Evolutionary conservation across 164 flowering plant genomes (phyloP), one percentile per base, ranked within the genome.

Genomic region (Warburgia ugandensis): DNA sequence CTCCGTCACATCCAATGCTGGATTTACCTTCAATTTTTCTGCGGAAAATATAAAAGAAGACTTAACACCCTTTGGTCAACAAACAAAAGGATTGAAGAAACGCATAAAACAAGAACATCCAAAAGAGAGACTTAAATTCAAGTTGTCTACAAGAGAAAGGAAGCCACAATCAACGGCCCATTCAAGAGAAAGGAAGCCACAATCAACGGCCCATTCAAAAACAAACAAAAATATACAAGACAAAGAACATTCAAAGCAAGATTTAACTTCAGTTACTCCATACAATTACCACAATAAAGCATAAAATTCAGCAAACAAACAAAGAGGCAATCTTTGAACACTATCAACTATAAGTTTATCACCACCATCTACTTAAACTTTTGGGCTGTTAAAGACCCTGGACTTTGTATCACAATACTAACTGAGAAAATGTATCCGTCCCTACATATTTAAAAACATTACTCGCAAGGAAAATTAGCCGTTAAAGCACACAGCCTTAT

Each of bases 1-100:
- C 21, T 60, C 77, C 55, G 48, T 68, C 17, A 38, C 45, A 48
- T 55, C 60, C 42, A 51, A 16, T 2, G 53, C n/a, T 6, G 56
- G 28, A 54, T 37, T 49, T n/a, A 17, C n/a, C 21, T 54, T 54
- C 36, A 45, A 9, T 25, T 54, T 67, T 27, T 62, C 71, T 67
- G 45, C 49, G 8, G 48, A 39, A 19, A 47, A 6, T 11, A 11
- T n/a, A 14, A 22, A 51, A 11, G n/a, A 8, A 11, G 10, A 45
- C 29, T 1, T 26, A 47, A 45, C 28, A n/a, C n/a, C 23, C 2
- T 9, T 45, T 14, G 11, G 39, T 19, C 17, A 27, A 50, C 19
- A 47, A 26, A 36, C 22, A 50, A 19, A 10, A 3, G 20, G 12
- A 29, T 6, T 5, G 3, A 48, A 31, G 19, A 29, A n/a, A 27